Evolutionary conservation across 306 rosid species (phyloP).

Genomic region (Adenanthera pavonina): DNA sequence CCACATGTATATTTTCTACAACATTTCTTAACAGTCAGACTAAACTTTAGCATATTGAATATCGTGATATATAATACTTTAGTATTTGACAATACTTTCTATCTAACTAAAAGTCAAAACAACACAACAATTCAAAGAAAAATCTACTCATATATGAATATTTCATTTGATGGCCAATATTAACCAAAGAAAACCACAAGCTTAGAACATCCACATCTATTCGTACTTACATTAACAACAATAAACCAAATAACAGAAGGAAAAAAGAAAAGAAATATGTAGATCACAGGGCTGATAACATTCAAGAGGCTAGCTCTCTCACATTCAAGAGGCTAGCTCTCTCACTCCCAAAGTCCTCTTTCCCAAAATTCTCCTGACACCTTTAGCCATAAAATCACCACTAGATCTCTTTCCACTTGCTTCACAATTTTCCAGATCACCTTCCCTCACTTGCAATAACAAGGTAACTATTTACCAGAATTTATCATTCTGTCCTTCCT

Average conservation of each 20-base stretch:
- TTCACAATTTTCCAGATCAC: background rate
- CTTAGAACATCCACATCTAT: background rate
- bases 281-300: background rate
- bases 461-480: background rate
- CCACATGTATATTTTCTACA: background rate
- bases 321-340: too few relatives aligned
- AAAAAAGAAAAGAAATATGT: background rate
- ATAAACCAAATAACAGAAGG: background rate
- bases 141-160: background rate
- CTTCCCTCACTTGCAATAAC: background rate
- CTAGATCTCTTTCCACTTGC: background rate
- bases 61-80: background rate
- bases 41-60: background rate
- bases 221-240: background rate
- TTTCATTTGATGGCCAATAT: background rate
- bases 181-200: background rate
- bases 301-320: background rate
- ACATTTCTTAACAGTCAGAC: background rate
- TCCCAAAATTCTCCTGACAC: background rate
- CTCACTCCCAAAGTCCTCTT: background rate
- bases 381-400: background rate
- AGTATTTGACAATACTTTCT: background rate
- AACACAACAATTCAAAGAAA: background rate
- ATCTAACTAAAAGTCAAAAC: background rate
- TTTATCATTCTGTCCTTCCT: background rate